Conservation (phyloP, 192 early-diverging fungal genomes). For the Coemansia reversa region DNA sequence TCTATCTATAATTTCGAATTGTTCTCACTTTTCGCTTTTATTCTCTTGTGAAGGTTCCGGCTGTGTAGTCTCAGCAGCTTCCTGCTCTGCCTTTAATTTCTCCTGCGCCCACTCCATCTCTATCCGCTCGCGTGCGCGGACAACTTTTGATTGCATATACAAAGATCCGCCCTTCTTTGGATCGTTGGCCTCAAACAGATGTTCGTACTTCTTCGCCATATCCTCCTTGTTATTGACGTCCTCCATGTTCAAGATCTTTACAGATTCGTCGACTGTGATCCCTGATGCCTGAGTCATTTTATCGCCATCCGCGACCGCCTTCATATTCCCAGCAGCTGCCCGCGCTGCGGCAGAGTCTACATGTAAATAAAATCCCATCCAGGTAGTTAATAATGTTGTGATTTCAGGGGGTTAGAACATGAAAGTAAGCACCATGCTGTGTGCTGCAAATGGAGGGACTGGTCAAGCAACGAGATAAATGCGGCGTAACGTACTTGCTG, state of each 20-base stretch:
- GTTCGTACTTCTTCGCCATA: slow-evolving; percentile 74
- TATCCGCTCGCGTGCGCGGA: slow-evolving; percentile 90
- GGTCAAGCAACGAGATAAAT: no score
- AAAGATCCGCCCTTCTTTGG: slow-evolving; percentile 83
- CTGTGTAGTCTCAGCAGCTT: slow-evolving; percentile 41
- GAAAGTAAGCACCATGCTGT: slow-evolving; percentile 39
- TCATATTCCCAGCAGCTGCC: slow-evolving; percentile 66
- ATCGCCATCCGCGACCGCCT: slow-evolving; percentile 58
- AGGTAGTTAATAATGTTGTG: not conserved
- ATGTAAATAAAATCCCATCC: not conserved
- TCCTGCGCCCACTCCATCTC: slow-evolving; percentile 79
- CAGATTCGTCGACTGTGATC: slow-evolving; percentile 87
- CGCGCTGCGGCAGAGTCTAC: slow-evolving; percentile 66
- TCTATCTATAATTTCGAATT: no score
- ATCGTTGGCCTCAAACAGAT: slow-evolving; percentile 86
- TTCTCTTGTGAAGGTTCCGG: no score
- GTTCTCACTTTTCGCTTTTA: no score
- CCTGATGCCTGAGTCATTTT: slow-evolving; percentile 73
- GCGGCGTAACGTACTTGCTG: slow-evolving; percentile 65
- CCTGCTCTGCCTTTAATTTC: slow-evolving; percentile 44
- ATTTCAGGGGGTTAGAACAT: no score
- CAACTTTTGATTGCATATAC: slow-evolving; percentile 92
- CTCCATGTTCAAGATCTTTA: slow-evolving; percentile 83
- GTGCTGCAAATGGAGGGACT: not conserved
- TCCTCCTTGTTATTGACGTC: slow-evolving; percentile 64